These are phyloP conservation scores for Cucurbita maxima DNA, from an alignment of 306 rosid species.

Conservation along the genomic window DNA sequence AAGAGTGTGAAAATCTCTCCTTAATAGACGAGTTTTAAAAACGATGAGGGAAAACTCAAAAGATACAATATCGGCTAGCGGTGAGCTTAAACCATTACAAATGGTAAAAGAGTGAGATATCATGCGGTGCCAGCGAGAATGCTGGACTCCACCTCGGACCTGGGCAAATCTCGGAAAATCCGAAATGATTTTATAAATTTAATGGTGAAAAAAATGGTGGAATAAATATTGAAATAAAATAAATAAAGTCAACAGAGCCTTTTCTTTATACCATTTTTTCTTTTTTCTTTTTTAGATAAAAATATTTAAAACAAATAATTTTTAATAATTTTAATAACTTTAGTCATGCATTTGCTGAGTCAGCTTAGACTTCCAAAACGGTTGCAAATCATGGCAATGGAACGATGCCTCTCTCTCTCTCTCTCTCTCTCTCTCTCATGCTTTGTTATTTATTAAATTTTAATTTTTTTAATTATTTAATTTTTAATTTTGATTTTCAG, in stretches of 20 bases:
- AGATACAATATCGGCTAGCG: too few species aligned
- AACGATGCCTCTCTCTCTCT: constrained; percentile 8
- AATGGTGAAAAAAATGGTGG: too few species aligned
- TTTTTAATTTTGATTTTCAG: not conserved
- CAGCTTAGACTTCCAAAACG: constrained; percentile 19
- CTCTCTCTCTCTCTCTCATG: constrained; percentile 11
- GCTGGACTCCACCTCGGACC: too few species aligned
- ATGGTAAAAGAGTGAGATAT: too few species aligned
- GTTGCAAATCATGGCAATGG: constrained; percentile 22
- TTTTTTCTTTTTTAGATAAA: not conserved
- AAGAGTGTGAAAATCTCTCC: too few species aligned
- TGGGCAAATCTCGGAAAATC: too few species aligned
- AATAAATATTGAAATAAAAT: not conserved
- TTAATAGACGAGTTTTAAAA: too few species aligned
- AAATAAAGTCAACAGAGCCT: constrained; percentile 32
- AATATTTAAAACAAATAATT: not conserved
- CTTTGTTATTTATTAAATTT: not conserved
- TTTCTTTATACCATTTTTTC: not conserved
- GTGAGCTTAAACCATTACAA: too few species aligned
- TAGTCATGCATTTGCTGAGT: constrained; percentile 6
- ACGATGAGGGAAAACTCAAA: too few species aligned
- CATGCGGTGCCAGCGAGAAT: too few species aligned
- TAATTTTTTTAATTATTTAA: not conserved
- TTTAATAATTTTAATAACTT: not conserved
- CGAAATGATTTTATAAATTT: too few species aligned